Conservation (phyloP, 2,329 filamentous ascomycete species). For the Trichoderma citrinoviride region DNA sequence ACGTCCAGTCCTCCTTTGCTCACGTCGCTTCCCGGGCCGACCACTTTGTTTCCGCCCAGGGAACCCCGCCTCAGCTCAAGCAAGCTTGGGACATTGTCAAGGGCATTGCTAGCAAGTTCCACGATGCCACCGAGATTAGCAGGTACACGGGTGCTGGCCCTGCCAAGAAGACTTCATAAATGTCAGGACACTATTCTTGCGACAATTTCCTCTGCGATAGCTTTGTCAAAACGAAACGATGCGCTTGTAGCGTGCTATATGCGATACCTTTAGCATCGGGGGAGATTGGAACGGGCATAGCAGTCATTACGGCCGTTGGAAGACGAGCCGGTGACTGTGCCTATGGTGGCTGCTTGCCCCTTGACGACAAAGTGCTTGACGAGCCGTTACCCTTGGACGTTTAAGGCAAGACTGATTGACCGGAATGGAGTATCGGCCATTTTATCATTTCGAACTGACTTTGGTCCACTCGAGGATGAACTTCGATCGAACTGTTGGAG, state of each 20-base stretch:
- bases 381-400: background rate
- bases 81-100: conserved; percentile 81
- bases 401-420: background rate
- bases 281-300: background rate
- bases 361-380: background rate
- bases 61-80: conserved; percentile 74
- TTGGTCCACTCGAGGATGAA: background rate
- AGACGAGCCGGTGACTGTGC: background rate
- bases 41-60: conserved; percentile 79
- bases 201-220: background rate
- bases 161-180: conserved; percentile 48
- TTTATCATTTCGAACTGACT: background rate
- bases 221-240: background rate
- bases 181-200: background rate
- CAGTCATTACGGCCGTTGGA: background rate
- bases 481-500: background rate
- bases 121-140: conserved; percentile 74
- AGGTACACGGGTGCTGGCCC: conserved; percentile 63
- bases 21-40: conserved; percentile 74
- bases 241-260: background rate
- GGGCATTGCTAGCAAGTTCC: conserved; percentile 67
- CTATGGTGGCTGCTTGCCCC: background rate
- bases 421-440: background rate
- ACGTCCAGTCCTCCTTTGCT: conserved; percentile 81
- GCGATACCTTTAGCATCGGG: background rate